Evolutionary conservation across 2,329 filamentous ascomycete species (phyloP).

Genomic region (Claviceps sp.): DNA sequence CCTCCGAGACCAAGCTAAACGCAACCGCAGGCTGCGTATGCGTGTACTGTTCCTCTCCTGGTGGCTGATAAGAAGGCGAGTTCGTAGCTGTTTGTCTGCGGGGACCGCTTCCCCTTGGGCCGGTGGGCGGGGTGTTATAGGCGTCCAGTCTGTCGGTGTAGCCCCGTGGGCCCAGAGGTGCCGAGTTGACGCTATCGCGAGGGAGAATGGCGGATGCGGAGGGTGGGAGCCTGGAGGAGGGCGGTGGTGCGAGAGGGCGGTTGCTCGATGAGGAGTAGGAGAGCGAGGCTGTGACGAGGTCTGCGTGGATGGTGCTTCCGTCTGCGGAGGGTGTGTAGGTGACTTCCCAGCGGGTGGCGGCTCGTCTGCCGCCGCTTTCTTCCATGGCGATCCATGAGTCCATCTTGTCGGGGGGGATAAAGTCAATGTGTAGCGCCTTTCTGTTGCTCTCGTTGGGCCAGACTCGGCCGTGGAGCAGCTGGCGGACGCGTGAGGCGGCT

Average conservation of each 20-base stretch:
- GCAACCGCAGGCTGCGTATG: slow-evolving; percentile 27
- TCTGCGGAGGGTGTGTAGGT: slow-evolving; percentile 48
- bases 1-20: slow-evolving; percentile 46
- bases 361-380: slow-evolving; percentile 31
- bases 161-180: slow-evolving; percentile 24
- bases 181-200: slow-evolving; percentile 18
- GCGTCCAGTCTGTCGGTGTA: slow-evolving; percentile 10
- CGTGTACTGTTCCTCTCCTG: slow-evolving; percentile 17
- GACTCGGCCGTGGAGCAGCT: slow-evolving; percentile 59
- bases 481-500: slow-evolving; percentile 64
- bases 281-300: slow-evolving; percentile 5
- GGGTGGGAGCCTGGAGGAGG: not conserved
- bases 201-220: slow-evolving; percentile 5
- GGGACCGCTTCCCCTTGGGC: not conserved
- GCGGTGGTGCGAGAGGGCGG: slow-evolving; percentile 3
- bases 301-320: slow-evolving; percentile 35
- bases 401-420: slow-evolving; percentile 65
- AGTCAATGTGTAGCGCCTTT: slow-evolving; percentile 79
- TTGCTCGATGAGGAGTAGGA: slow-evolving; percentile 2
- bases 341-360: slow-evolving; percentile 53
- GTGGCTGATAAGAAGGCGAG: not conserved
- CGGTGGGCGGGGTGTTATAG: slow-evolving; percentile 1
- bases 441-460: slow-evolving; percentile 83
- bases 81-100: slow-evolving; percentile 7
- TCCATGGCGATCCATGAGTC: slow-evolving; percentile 62